phyloP scores from a whole-genome alignment of 208 protist species.

The Histomonas meleagridis region DNA sequence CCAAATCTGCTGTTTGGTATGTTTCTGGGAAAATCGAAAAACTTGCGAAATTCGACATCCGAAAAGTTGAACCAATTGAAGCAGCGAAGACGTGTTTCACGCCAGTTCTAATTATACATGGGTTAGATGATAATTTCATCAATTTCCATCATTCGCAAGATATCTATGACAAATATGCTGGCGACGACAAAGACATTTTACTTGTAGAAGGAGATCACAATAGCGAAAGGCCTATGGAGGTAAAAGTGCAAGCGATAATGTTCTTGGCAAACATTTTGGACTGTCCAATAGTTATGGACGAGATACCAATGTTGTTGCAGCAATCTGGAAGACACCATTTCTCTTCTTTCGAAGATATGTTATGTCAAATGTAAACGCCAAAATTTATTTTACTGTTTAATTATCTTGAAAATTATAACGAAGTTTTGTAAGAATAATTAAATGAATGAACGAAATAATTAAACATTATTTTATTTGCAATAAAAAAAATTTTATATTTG shows the following conservation, averaged over 20 bases:
- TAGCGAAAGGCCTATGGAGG: not conserved
- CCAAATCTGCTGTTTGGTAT: not conserved
- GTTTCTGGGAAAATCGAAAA: not conserved
- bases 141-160: not conserved
- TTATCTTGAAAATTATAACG: too few species aligned
- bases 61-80: not conserved
- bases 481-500: too few species aligned
- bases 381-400: too few species aligned
- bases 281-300: not conserved
- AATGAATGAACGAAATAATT: too few species aligned
- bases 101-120: not conserved
- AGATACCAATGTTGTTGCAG: too few species aligned
- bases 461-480: too few species aligned
- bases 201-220: not conserved
- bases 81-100: not conserved
- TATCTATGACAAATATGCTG: not conserved
- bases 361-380: too few species aligned
- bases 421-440: too few species aligned
- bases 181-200: not conserved
- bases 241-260: not conserved
- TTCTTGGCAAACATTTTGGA: not conserved
- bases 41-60: not conserved
- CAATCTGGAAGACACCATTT: too few species aligned
- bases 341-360: too few species aligned
- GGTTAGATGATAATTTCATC: not conserved